Evolutionary conservation across 2,329 filamentous ascomycete genomes (phyloP), one percentile per base, ranked within the genome.

Genomic region (Leptographium lundbergii): DNA sequence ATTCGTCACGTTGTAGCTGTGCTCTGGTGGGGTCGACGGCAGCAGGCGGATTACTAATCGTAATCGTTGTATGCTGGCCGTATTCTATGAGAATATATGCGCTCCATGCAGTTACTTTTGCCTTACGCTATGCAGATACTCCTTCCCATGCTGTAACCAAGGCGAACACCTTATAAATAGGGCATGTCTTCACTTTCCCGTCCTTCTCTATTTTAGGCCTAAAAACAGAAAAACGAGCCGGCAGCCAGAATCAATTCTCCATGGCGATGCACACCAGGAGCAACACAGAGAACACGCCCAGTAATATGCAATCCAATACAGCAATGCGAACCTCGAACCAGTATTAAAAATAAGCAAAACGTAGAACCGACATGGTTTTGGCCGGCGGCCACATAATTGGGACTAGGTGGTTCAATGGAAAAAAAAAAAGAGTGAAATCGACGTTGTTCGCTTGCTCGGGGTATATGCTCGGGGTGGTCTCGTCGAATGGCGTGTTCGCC

Each of bases 1-100:
- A 60, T 59, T 60, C 58, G 59, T 56, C 62, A 60, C 60, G 61
- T 59, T 62, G 5, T 51, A 51, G 47, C 11, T 13, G 3, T 17
- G 9, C 9, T 51, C 25, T 7, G 13, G 48, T 13, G 24, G 24
- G 48, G 48, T 25, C 6, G 24, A 34, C 32, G 27, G 27, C 27
- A 29, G 27, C 27, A 22, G 42, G 17, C 13, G 39, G 5, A 7
- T 34, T 34, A 34, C 32, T 34, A 34, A 34, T 34, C 32, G 10
- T 34, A 34, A 34, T 2, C 32, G 7, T 29, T 7, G 27, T 29
- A 29, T 7, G 4, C 27, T 34, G 32, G 32, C 32, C 32, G 32
- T 34, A 9, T 9, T 34, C 6, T 34, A 34, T 34, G n/a, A n/a
- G n/a, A n/a, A 19, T 45, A 13, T 24, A 48, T 48, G 45, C 45